Evolutionary conservation across 345 rosid species (phyloP).

Genomic region (Moringa oleifera): DNA sequence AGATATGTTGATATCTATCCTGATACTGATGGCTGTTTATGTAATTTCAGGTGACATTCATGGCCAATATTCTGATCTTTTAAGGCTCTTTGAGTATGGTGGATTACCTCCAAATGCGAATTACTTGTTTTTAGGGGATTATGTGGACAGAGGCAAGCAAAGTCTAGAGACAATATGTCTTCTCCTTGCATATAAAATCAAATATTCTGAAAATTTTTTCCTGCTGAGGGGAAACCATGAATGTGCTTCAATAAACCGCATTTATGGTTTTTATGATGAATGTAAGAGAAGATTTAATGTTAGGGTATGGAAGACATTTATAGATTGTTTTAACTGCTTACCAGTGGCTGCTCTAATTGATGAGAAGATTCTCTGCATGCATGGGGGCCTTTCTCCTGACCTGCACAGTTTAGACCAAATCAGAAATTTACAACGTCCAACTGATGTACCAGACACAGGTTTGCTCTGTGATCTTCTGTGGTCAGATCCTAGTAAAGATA

Average conservation of each 20-base stretch:
- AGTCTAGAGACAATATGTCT: constrained; percentile 74
- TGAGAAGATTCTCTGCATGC: constrained; percentile 91
- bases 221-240: constrained; percentile 71
- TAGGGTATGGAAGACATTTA: constrained; percentile 63
- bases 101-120: constrained; percentile 75
- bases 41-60: constrained; percentile 67
- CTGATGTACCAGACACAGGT: constrained; percentile 76
- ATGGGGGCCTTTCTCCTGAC: constrained; percentile 87
- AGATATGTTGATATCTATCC: background rate
- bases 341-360: constrained; percentile 70
- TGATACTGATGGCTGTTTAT: background rate
- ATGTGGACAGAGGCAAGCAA: constrained; percentile 87
- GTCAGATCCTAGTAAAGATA: constrained; percentile 78
- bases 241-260: constrained; percentile 72
- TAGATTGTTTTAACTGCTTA: constrained; percentile 58
- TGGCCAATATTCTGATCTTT: constrained; percentile 82
- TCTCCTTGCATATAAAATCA: constrained; percentile 64
- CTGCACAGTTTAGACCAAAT: constrained; percentile 58
- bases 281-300: constrained; percentile 79
- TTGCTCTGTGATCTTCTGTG: constrained; percentile 85
- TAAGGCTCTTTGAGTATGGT: constrained; percentile 82
- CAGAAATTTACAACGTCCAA: constrained; percentile 58
- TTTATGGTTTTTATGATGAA: constrained; percentile 70
- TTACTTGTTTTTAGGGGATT: constrained; percentile 79
- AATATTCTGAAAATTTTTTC: constrained; percentile 60